Evolutionary conservation across 129 eudicot genomes (phyloP).

Genomic region (Artemisia annua): DNA sequence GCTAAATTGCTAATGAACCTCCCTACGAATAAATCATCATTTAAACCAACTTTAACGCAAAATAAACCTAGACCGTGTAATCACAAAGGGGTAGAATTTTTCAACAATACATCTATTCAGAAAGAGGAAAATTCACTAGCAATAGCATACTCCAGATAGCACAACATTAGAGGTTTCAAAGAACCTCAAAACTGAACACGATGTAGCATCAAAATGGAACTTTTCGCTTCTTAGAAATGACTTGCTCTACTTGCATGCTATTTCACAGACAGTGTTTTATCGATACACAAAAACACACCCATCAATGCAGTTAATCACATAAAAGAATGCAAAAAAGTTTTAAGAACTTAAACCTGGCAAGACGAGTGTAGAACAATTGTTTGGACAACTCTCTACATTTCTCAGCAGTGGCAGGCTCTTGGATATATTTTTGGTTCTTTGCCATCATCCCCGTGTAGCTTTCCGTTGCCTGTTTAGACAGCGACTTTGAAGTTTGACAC

Average conservation of each 20-base stretch:
- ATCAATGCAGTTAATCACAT: not conserved
- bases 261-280: not conserved
- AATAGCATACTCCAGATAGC: too few species aligned
- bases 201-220: not conserved
- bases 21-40: not conserved
- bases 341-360: slow-evolving; percentile 34
- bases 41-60: too few species aligned
- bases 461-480: not conserved
- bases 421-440: slow-evolving; percentile 32
- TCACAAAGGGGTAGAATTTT: too few species aligned
- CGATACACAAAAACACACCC: not conserved
- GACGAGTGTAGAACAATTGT: slow-evolving; percentile 45
- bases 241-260: not conserved
- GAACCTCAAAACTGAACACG: too few species aligned
- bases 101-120: too few species aligned
- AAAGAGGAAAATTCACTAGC: not conserved
- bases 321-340: not conserved
- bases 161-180: too few species aligned
- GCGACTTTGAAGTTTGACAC: not conserved
- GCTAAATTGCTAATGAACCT: too few species aligned
- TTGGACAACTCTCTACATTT: slow-evolving; percentile 37
- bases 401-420: slow-evolving; percentile 41
- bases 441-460: slow-evolving; percentile 29
- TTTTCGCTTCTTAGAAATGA: not conserved
- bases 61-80: too few species aligned